Percentiles rank a stretch among this genome's conserved stretches.
phyloP scores from a whole-genome alignment of 306 rosid species.

The Erythrophleum fordii region DNA sequence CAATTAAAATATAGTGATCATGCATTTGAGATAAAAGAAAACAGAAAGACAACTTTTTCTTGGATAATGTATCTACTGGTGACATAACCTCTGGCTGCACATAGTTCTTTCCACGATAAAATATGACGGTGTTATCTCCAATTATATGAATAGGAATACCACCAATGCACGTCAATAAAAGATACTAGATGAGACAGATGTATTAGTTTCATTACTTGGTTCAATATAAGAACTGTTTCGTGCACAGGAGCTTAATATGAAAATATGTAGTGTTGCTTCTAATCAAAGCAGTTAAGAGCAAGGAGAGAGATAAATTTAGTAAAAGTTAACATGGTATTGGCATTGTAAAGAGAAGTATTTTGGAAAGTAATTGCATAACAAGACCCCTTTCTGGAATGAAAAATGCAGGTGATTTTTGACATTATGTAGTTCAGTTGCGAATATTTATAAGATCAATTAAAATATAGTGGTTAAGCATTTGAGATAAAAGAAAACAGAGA shows the following conservation, averaged over 20 bases:
- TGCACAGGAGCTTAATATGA: neutral
- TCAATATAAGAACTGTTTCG: constrained; percentile 1
- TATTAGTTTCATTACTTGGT: constrained; percentile 4
- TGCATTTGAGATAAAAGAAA: constrained; percentile 31
- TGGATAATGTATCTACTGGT: constrained; percentile 81
- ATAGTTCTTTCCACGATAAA: constrained; percentile 86
- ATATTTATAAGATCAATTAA: neutral
- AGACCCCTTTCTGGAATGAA: constrained; percentile 11
- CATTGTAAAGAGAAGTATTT: neutral
- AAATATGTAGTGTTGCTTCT: neutral
- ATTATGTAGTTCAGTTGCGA: neutral
- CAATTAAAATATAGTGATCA: neutral
- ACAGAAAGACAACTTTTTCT: constrained; percentile 74
- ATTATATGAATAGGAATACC: constrained; percentile 86
- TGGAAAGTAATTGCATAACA: constrained; percentile 2
- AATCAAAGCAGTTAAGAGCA: neutral
- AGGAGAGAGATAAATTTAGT: neutral
- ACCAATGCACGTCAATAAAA: too few relatives aligned
- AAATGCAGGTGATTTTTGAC: constrained; percentile 25
- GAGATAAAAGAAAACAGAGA: constrained; percentile 35
- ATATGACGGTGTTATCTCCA: constrained; percentile 80
- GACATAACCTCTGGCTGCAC: constrained; percentile 89
- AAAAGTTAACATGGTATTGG: neutral
- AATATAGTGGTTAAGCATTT: constrained; percentile 13
- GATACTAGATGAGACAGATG: neutral